Conservation (phyloP, 2,329 filamentous ascomycete species). For the Penicillium sp. region DNA sequence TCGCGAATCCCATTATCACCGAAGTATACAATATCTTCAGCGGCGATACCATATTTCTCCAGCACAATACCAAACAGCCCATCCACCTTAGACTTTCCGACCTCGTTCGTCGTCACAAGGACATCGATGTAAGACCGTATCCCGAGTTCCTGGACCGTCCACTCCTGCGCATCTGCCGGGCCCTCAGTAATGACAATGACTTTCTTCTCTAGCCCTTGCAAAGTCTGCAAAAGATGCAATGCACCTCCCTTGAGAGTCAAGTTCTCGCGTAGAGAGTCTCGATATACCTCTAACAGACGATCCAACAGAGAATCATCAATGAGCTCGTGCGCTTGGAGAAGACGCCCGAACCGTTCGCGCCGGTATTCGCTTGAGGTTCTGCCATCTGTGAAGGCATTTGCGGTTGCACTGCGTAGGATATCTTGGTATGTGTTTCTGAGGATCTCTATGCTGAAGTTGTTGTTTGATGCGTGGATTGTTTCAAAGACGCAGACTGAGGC, state of each 20-base stretch:
- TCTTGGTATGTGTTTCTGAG: slow-evolving; percentile 24
- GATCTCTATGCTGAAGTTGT: background rate
- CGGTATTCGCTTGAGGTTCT: slow-evolving; percentile 48
- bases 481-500: slow-evolving; percentile 38
- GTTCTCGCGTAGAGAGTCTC: slow-evolving; percentile 10
- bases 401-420: slow-evolving; percentile 34
- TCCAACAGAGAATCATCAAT: slow-evolving; percentile 1
- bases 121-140: too few species aligned
- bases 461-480: slow-evolving; percentile 26
- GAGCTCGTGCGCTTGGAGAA: slow-evolving; percentile 30
- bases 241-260: slow-evolving; percentile 43
- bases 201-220: slow-evolving; percentile 41
- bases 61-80: slow-evolving; percentile 30
- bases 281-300: slow-evolving; percentile 17
- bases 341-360: slow-evolving; percentile 39
- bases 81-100: slow-evolving; percentile 34
- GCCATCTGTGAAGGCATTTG: slow-evolving; percentile 47
- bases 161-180: slow-evolving; percentile 49
- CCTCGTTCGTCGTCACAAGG: slow-evolving; percentile 23
- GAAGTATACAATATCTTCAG: slow-evolving; percentile 28
- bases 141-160: slow-evolving; percentile 33
- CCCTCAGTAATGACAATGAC: slow-evolving; percentile 50
- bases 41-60: slow-evolving; percentile 18
- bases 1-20: slow-evolving; percentile 32
- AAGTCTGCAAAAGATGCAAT: slow-evolving; percentile 32